These are phyloP conservation scores for Vigna radiata DNA, from an alignment of 306 rosid species.

Conservation along the genomic window DNA sequence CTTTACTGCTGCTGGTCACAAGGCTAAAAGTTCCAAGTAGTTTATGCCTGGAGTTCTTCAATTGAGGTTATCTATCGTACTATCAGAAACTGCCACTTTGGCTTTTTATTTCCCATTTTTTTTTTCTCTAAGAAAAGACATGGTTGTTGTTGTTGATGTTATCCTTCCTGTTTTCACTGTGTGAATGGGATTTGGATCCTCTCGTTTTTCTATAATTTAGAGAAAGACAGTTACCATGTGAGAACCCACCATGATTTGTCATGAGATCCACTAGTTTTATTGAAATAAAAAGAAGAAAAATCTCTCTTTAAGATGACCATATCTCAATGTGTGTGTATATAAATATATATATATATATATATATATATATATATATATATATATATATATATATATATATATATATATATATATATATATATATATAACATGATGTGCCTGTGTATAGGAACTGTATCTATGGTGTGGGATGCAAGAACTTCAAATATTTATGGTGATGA, in stretches of 20 bases:
- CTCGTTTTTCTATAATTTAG: not conserved
- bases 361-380: too few relatives aligned
- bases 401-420: not conserved
- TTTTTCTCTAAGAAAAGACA: not conserved
- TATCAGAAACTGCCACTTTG: too few relatives aligned
- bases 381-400: not conserved
- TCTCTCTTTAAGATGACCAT: not conserved
- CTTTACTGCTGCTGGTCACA: too few relatives aligned
- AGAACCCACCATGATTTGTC: conserved; percentile 6
- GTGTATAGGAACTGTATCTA: conserved; percentile 26
- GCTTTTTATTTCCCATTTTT: too few relatives aligned
- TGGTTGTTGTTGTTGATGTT: not conserved
- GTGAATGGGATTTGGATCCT: not conserved
- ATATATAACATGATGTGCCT: not conserved
- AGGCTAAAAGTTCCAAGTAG: too few relatives aligned
- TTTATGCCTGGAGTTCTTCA: too few relatives aligned
- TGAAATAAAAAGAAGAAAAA: not conserved
- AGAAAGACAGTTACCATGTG: not conserved
- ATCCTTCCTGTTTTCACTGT: not conserved
- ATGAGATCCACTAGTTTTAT: not conserved
- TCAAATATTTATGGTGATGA: conserved; percentile 33
- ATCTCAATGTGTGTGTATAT: not conserved
- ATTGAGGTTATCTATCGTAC: too few relatives aligned
- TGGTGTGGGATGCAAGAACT: conserved; percentile 32
- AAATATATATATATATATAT: too few relatives aligned